Conservation (phyloP, 257 asterid genomes). For the Mitragyna speciosa region DNA sequence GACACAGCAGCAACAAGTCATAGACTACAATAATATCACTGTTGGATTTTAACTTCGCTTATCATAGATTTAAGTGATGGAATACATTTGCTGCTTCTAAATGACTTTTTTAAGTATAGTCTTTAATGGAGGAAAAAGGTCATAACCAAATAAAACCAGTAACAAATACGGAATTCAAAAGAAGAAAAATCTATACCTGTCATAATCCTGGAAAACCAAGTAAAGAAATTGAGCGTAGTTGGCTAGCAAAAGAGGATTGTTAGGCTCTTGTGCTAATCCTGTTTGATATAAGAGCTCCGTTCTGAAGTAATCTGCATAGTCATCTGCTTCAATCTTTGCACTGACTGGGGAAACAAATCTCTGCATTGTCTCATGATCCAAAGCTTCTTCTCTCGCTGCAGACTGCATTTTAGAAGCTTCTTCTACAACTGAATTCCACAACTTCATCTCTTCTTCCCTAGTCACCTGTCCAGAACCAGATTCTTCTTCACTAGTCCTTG, state of each 20-base stretch:
- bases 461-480: slow-evolving; percentile 47
- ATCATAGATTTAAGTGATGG: neutral
- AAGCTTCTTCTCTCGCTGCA: slow-evolving; percentile 36
- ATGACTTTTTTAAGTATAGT: slow-evolving; percentile 1
- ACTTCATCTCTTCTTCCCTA: slow-evolving; percentile 46
- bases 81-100: slow-evolving; percentile 2
- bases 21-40: slow-evolving; percentile 12
- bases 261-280: slow-evolving; percentile 62
- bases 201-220: slow-evolving; percentile 67
- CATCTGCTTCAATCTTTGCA: slow-evolving; percentile 62
- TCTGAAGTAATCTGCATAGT: slow-evolving; percentile 38
- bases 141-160: neutral
- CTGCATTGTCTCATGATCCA: slow-evolving; percentile 66
- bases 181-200: slow-evolving; percentile 56
- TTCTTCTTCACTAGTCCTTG: slow-evolving; percentile 49
- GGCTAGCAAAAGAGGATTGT: slow-evolving; percentile 72
- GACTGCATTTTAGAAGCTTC: slow-evolving; percentile 61
- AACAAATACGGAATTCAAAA: neutral
- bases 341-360: slow-evolving; percentile 62
- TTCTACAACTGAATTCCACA: slow-evolving; percentile 71
- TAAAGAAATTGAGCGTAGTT: slow-evolving; percentile 91
- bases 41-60: neutral
- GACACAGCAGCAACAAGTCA: slow-evolving; percentile 11
- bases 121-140: slow-evolving; percentile 21
- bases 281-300: slow-evolving; percentile 64